Evolutionary conservation across 176 grass and related monocot genomes (phyloP).

Genomic region (Raddia distichophylla): DNA sequence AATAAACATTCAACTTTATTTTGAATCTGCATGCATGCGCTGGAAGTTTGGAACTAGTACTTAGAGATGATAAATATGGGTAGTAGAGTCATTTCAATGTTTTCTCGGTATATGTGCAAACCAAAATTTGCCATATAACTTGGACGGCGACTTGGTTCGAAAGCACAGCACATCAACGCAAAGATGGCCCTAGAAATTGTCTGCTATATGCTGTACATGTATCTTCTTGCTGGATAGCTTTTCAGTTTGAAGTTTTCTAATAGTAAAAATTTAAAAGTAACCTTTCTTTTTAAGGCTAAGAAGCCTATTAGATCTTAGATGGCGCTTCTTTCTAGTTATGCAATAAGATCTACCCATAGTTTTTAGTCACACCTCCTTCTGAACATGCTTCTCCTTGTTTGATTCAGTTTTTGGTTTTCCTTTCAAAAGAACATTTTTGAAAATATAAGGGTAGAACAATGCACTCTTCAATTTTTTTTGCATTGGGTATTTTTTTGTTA

Average conservation of each 20-base stretch:
- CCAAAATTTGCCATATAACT: no score
- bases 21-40: no score
- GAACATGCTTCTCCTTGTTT: neutral
- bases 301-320: constrained; percentile 3
- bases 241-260: neutral
- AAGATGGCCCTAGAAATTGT: neutral
- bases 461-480: constrained; percentile 5
- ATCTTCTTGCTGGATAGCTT: neutral
- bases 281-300: neutral
- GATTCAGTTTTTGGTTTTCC: neutral
- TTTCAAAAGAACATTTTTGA: no score
- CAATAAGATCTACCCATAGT: neutral
- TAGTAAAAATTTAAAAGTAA: neutral
- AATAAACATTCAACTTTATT: no score
- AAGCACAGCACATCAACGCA: neutral
- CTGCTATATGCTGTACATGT: neutral
- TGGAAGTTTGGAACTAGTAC: no score
- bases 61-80: no score
- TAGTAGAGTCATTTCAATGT: no score
- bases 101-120: no score
- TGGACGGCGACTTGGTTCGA: neutral
- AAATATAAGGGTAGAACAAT: constrained; percentile 16
- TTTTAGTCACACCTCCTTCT: neutral
- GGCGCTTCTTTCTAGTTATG: neutral
- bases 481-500: constrained; percentile 13